Evolutionary conservation across 2,329 filamentous ascomycete species (phyloP), one percentile per base, ranked within the genome.

Genomic region (Aureobasidium mangrovei): DNA sequence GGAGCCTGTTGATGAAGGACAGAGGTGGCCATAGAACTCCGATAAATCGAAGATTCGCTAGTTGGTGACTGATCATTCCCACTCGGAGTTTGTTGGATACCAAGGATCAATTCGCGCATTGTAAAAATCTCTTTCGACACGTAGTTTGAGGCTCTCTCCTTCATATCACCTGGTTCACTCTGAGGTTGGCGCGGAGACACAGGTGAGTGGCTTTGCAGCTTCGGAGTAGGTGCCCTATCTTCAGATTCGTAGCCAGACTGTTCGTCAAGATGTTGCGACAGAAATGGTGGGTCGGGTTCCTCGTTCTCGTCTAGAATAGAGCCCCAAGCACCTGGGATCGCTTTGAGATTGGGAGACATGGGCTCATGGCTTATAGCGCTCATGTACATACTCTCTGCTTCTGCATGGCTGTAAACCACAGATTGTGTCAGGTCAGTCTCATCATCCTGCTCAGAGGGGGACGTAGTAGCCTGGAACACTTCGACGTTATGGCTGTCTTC

Each of bases 341-440:
- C 9, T 0, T n/a, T 33, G n/a, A 45, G 6, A 2, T 56, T 32
- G 26, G 42, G 47, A 18, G 32, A 56, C 38, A 12, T 31, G 38
- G 44, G 53, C 4, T 44, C 56, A 18, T 51, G 41, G 33, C 57
- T 81, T 54, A 82, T 71, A 8, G 79, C 81, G 63, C 82, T 91
- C 83, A 90, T 84, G 62, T 93, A 94, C 83, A 94, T 87, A 66
- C 88, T 93, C 64, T 88, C 83, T 0, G 86, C 87, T 58, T 91
- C 86, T 58, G 89, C 85, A 56, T 89, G 86, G 35, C 81, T 88
- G 63, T 86, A 91, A 1, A 90, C 64, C 39, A 80, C 83, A 4
- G 88, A 91, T 58, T 71, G 61, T 9, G 68, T 48, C 60, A 70
- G 57, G n/a, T 64, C 64, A 26, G 49, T n/a, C 27, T 46, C 33